A percentile compares a stretch with the other conserved stretches of the same genome.
phyloP scores from a whole-genome alignment of 257 asterid genomes.

The Ajuga chamaepitys region DNA sequence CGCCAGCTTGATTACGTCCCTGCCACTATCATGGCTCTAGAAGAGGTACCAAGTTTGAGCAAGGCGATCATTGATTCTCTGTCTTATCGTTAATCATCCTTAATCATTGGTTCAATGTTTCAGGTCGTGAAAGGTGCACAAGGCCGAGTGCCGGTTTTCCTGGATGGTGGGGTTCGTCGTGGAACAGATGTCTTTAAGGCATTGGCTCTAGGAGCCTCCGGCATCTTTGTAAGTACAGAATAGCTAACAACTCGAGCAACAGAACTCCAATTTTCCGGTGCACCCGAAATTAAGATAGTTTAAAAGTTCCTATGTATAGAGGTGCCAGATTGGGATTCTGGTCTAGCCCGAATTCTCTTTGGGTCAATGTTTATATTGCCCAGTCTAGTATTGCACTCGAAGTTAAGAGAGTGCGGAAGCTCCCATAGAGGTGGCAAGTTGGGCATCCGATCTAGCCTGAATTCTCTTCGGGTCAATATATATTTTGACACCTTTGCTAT shows the following conservation, averaged over 20 bases:
- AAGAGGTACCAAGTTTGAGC: constrained; percentile 47
- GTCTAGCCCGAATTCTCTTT: too few relatives aligned
- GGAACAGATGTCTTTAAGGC: constrained; percentile 98
- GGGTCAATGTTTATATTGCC: too few relatives aligned
- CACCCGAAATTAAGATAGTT: too few relatives aligned
- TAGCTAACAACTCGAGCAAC: too few relatives aligned
- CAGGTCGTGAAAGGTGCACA: constrained; percentile 95
- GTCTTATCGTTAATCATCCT: neutral
- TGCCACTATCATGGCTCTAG: constrained; percentile 76
- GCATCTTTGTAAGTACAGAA: constrained; percentile 92
- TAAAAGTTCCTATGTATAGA: too few relatives aligned
- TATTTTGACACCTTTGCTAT: neutral
- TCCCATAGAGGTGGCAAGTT: too few relatives aligned
- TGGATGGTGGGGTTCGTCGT: constrained; percentile 96
- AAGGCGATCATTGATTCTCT: neutral
- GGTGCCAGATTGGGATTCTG: neutral
- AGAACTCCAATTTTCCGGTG: too few relatives aligned
- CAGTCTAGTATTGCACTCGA: too few relatives aligned
- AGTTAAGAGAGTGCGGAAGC: too few relatives aligned
- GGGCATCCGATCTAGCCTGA: too few relatives aligned
- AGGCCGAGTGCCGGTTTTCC: constrained; percentile 89
- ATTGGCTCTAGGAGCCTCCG: constrained; percentile 90
- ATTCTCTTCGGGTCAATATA: too few relatives aligned
- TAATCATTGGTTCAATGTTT: neutral
- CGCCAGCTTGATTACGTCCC: constrained; percentile 97